Evolutionary conservation across 2,329 filamentous ascomycete species (phyloP).

Genomic region (Beauveria bassiana): DNA sequence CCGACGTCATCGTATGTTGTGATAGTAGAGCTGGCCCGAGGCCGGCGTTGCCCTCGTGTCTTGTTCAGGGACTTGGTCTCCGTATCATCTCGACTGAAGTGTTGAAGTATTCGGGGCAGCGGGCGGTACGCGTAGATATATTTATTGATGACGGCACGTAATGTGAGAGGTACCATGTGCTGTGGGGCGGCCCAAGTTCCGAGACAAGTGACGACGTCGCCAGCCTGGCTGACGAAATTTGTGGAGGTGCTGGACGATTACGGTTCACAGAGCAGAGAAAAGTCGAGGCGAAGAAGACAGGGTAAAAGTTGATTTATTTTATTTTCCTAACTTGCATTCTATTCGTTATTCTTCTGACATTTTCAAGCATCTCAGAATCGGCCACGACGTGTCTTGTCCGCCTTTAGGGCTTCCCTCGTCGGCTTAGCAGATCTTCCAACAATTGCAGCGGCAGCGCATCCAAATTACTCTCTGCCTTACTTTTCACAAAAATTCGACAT

Average conservation of each 20-base stretch:
- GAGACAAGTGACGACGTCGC: background rate
- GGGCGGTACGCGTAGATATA: background rate
- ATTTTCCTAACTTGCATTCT: background rate
- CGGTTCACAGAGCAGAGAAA: too few species aligned
- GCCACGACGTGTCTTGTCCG: too few species aligned
- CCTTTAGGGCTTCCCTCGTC: too few species aligned
- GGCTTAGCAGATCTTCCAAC: too few species aligned
- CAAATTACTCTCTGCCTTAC: too few species aligned
- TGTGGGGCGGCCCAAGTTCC: background rate
- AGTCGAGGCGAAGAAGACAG: too few species aligned
- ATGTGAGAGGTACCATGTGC: background rate
- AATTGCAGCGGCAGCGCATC: too few species aligned
- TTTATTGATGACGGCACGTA: background rate
- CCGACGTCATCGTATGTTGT: conserved; percentile 13
- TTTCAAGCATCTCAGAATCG: too few species aligned
- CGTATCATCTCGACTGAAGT: background rate
- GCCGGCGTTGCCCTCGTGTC: conserved; percentile 13
- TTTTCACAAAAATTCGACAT: background rate
- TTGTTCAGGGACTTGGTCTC: background rate
- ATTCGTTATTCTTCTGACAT: too few species aligned
- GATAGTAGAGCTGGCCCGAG: conserved; percentile 15
- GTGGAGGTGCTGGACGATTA: background rate
- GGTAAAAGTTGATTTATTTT: background rate
- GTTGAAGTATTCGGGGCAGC: background rate
- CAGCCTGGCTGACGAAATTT: background rate